Conservation (phyloP, 257 asterid genomes). For the Solanum lignicaule region DNA sequence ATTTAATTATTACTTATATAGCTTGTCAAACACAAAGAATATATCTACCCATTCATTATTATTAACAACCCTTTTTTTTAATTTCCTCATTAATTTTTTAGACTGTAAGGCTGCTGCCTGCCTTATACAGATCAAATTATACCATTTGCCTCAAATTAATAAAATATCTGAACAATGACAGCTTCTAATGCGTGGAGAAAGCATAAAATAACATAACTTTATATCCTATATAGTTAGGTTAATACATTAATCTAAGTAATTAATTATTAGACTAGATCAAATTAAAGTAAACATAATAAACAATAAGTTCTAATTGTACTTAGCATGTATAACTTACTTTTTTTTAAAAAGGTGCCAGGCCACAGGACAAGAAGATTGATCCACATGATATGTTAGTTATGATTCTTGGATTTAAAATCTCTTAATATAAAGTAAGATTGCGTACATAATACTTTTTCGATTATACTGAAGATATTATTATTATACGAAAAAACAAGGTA, state of each 20-base stretch:
- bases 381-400: not conserved
- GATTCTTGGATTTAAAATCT: not conserved
- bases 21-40: constrained; percentile 3
- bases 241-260: not conserved
- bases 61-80: not conserved
- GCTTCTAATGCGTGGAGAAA: not conserved
- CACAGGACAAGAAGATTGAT: not conserved
- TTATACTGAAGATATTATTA: not conserved
- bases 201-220: constrained; percentile 15
- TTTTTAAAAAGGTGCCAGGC: not conserved
- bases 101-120: not conserved
- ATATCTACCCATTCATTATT: not conserved
- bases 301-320: constrained; percentile 49
- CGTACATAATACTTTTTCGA: too few relatives aligned
- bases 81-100: not conserved
- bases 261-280: not conserved
- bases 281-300: not conserved
- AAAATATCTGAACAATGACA: not conserved
- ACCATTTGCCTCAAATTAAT: not conserved
- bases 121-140: not conserved
- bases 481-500: not conserved
- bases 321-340: constrained; percentile 7
- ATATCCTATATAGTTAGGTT: not conserved
- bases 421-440: not conserved
- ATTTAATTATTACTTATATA: constrained; percentile 1